Percentiles rank a stretch among this genome's conserved stretches.
phyloP scores from a whole-genome alignment of 2,329 filamentous ascomycete species.

The Phoma sp. region DNA sequence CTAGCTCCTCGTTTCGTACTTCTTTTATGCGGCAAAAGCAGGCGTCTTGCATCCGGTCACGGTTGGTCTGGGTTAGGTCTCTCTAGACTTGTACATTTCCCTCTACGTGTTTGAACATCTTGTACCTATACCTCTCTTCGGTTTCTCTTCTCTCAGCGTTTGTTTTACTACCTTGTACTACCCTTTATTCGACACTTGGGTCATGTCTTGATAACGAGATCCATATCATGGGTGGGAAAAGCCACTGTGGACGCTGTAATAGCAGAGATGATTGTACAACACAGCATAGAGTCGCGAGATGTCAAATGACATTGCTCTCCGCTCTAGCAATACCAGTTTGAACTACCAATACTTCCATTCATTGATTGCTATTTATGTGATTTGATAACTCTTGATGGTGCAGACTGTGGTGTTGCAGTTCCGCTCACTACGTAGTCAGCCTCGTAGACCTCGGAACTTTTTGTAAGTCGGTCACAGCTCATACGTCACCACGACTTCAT shows the following conservation, averaged over 20 bases:
- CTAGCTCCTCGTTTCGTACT: slow-evolving; percentile 29
- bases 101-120: slow-evolving; percentile 33
- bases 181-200: slow-evolving; percentile 30
- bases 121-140: slow-evolving; percentile 48
- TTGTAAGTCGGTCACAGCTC: neutral
- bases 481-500: slow-evolving; percentile 12
- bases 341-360: slow-evolving; percentile 8
- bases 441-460: slow-evolving; percentile 3
- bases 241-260: slow-evolving; percentile 30
- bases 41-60: slow-evolving; percentile 49
- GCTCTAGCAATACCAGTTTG: slow-evolving; percentile 32
- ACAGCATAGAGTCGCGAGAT: slow-evolving; percentile 41
- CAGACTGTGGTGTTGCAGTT: neutral
- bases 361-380: neutral
- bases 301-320: slow-evolving; percentile 40
- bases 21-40: slow-evolving; percentile 44
- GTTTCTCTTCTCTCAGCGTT: slow-evolving; percentile 40
- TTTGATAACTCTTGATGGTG: neutral
- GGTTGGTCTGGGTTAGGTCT: slow-evolving; percentile 36
- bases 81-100: slow-evolving; percentile 46
- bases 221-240: slow-evolving; percentile 30
- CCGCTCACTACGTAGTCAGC: too few species aligned
- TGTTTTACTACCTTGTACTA: slow-evolving; percentile 42
- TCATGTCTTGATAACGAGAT: slow-evolving; percentile 32
- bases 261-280: slow-evolving; percentile 33